Evolutionary conservation across 805 yeast species (phyloP).

Genomic region (Debaryomyces castellii): DNA sequence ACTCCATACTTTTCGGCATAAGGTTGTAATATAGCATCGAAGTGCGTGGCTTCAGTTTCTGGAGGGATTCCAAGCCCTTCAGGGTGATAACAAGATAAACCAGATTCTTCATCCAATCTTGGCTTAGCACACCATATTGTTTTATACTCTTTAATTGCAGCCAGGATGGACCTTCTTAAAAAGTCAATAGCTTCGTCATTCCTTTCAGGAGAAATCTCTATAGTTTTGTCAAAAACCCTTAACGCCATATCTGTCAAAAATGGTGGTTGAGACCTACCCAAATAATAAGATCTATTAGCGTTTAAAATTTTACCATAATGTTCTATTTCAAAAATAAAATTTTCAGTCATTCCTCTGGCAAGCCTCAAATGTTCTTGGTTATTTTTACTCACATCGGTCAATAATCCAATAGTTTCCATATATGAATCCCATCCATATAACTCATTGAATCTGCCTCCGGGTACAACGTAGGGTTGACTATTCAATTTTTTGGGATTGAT

Average conservation of each 20-base stretch:
- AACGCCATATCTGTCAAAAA: conserved; percentile 91
- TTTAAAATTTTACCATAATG: conserved; percentile 91
- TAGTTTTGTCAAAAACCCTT: conserved; percentile 59
- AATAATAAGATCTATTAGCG: conserved; percentile 89
- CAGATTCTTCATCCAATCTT: conserved; percentile 68
- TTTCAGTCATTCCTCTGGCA: conserved; percentile 88
- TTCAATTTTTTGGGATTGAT: conserved; percentile 49
- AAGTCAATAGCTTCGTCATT: conserved; percentile 51
- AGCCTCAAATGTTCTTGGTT: conserved; percentile 54
- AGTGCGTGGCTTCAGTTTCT: conserved; percentile 91
- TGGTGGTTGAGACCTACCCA: conserved; percentile 95
- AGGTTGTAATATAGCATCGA: conserved; percentile 66
- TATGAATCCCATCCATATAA: conserved; percentile 98
- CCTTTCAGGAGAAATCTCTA: conserved; percentile 41
- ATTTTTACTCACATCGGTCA: conserved; percentile 48
- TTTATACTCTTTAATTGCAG: conserved; percentile 85
- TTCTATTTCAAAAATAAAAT: conserved; percentile 84
- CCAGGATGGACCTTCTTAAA: conserved; percentile 59
- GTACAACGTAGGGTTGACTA: conserved; percentile 88
- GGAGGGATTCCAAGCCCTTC: conserved; percentile 94
- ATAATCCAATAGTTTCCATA: conserved; percentile 81
- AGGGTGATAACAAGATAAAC: conserved; percentile 87
- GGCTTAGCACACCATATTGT: conserved; percentile 79
- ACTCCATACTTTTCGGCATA: conserved; percentile 61
- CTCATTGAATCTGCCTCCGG: conserved; percentile 97